Percentiles rank a stretch among this genome's conserved stretches.
Conservation (phyloP, 2,329 filamentous ascomycete genomes). For the Lasiodiplodia theobromae region DNA sequence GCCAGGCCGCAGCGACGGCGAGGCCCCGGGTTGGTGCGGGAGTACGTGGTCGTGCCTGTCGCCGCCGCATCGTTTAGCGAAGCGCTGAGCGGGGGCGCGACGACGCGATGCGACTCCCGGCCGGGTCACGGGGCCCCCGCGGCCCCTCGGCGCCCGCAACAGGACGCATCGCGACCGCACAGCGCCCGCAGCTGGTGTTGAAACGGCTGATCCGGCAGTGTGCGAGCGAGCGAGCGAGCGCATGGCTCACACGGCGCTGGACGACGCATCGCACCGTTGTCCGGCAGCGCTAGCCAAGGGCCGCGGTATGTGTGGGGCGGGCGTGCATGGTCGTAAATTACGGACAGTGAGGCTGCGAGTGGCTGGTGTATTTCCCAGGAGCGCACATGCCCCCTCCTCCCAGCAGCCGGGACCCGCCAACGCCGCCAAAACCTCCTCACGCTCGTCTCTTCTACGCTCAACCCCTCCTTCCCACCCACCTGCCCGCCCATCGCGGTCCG, state of each 20-base stretch:
- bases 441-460: constrained; percentile 22
- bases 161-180: constrained; percentile 6
- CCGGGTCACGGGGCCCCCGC: constrained; percentile 14
- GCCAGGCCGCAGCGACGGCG: constrained; percentile 4
- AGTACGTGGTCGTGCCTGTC: constrained; percentile 18
- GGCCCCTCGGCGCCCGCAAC: constrained; percentile 14
- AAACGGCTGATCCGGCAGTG: constrained; percentile 19
- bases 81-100: constrained; percentile 16
- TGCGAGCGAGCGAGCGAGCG: constrained; percentile 11
- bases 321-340: constrained; percentile 22
- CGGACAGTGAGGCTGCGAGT: constrained; percentile 26
- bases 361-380: constrained; percentile 26
- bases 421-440: constrained; percentile 25
- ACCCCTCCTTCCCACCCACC: constrained; percentile 22
- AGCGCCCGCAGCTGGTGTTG: constrained; percentile 19
- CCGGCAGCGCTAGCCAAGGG: constrained; percentile 22
- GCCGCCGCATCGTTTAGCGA: constrained; percentile 22
- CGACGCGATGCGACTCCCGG: not conserved
- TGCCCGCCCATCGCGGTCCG: constrained; percentile 9
- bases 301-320: constrained; percentile 26
- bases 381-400: constrained; percentile 21
- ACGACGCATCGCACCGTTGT: constrained; percentile 25
- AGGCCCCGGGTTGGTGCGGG: constrained; percentile 20
- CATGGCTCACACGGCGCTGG: constrained; percentile 20
- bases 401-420: constrained; percentile 23